Base-by-base conservation (phyloP, 2,329 filamentous ascomycete genomes). In the Chlorencoelia australis region DNA sequence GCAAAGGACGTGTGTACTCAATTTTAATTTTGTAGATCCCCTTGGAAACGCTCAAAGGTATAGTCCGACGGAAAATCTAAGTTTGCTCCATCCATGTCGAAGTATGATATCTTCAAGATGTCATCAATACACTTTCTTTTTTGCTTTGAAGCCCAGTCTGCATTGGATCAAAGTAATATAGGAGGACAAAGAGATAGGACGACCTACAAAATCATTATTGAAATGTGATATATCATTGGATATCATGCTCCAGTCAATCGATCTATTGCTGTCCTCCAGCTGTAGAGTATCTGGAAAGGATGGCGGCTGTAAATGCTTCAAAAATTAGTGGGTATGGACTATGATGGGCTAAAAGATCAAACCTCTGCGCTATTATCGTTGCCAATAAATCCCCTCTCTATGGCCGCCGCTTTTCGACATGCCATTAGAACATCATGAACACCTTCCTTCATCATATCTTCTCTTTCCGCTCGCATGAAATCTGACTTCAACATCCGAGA, bases 391-490 rank as follows among this genome's bases (percentile, higher is more conserved):
- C 4, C 3, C 4, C 22, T 13, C 22, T 6, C 22, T n/a, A n/a
- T n/a, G n/a, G n/a, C n/a, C n/a, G n/a, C n/a, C n/a, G 37, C 35
- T 20, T 33, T 34, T 33, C 32, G 26, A 35, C 37, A 45, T 26
- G 43, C 35, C 26, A 26, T 29, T 11, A 45, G 28, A 10, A 42
- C 40, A 24, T 43, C 33, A 24, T 33, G 20, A n/a, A 30, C 27
- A 29, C 33, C 40, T 30, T 45, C 40, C 4, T 36, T 25, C 43
- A 45, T 45, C 35, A 45, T 31, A 13, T 36, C 39, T 10, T 43
- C 34, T 15, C 32, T 41, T 28, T 33, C 15, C 15, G 20, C 20
- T 3, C 19, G 18, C 14, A 28, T 29, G 20, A 31, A 20, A 24
- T 34, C 22, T 17, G 43, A 37, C 22, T 39, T 39, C 18, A 41